Conservation (phyloP, 345 rosid genomes). For the Gossypium thurberi region DNA sequence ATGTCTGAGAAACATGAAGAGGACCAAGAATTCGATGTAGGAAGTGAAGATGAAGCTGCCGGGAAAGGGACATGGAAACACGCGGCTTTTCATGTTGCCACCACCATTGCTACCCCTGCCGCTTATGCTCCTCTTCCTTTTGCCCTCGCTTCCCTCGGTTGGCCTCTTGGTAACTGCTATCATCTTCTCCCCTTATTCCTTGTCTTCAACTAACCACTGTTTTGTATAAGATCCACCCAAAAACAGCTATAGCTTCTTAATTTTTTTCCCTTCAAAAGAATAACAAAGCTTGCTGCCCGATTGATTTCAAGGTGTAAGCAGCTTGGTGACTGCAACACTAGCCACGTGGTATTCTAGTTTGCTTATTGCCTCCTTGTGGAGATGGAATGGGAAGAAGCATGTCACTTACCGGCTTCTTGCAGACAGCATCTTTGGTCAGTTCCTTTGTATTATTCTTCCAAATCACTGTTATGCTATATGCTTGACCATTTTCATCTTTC, state of each 20-base stretch:
- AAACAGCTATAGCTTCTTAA: not conserved
- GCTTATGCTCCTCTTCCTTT: slow-evolving; percentile 55
- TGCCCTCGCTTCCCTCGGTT: slow-evolving; percentile 53
- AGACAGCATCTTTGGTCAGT: slow-evolving; percentile 43
- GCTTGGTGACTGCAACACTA: slow-evolving; percentile 41
- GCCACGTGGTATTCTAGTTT: slow-evolving; percentile 50
- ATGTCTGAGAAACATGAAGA: not conserved
- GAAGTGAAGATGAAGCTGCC: slow-evolving; percentile 13
- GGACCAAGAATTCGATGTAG: not conserved
- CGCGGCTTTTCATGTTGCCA: slow-evolving; percentile 51
- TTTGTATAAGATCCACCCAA: not conserved
- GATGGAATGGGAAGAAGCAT: slow-evolving; percentile 46
- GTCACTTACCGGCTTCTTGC: slow-evolving; percentile 44
- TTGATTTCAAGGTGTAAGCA: slow-evolving; percentile 31
- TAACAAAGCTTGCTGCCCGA: not conserved
- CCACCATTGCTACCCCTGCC: slow-evolving; percentile 52
- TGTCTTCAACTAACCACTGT: too few relatives aligned
- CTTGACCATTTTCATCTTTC: slow-evolving; percentile 9
- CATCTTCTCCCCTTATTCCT: not conserved
- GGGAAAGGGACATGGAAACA: slow-evolving; percentile 52
- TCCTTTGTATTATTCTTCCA: not conserved
- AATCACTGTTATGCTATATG: not conserved
- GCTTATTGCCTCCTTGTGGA: slow-evolving; percentile 43
- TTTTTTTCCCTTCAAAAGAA: not conserved
- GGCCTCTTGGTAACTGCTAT: slow-evolving; percentile 34